Conservation (phyloP, 371 early-diverging fungal genomes). For the Aphelidium insulamus region DNA sequence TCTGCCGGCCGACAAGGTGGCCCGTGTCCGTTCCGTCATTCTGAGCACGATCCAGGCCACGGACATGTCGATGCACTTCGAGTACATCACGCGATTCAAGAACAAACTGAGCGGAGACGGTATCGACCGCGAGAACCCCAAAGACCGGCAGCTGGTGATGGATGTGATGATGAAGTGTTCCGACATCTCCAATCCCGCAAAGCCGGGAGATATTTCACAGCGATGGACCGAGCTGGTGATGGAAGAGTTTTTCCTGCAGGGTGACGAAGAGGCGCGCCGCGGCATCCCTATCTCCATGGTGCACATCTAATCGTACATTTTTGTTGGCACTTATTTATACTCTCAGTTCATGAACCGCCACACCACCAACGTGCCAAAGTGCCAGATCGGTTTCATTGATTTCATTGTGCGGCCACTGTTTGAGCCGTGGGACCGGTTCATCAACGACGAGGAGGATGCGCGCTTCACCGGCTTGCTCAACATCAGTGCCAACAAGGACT, state of each 20-base stretch:
- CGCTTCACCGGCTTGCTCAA: no score
- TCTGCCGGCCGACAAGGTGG: no score
- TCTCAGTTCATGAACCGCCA: constrained; percentile 73
- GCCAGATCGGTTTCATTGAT: constrained; percentile 58
- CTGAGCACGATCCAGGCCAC: no score
- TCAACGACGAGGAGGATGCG: constrained; percentile 31
- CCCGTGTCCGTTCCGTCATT: no score
- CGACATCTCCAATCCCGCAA: constrained; percentile 64
- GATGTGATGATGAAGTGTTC: constrained; percentile 58
- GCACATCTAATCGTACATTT: no score
- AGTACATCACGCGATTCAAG: no score
- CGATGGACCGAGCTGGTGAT: constrained; percentile 67
- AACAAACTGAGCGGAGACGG: no score
- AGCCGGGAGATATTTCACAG: constrained; percentile 60
- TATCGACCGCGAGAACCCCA: no score
- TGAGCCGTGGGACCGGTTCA: constrained; percentile 43
- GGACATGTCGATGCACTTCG: no score
- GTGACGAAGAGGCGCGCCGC: constrained; percentile 47
- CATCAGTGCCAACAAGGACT: no score
- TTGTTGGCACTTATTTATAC: no score
- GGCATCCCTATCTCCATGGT: constrained; percentile 49
- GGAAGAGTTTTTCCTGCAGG: constrained; percentile 64
- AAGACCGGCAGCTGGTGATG: constrained; percentile 33
- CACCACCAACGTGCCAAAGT: constrained; percentile 41
- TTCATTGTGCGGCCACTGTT: constrained; percentile 67